These are phyloP conservation scores for Boeremia exigua DNA, from an alignment of 2,329 filamentous ascomycete genomes.

Conservation along the genomic window DNA sequence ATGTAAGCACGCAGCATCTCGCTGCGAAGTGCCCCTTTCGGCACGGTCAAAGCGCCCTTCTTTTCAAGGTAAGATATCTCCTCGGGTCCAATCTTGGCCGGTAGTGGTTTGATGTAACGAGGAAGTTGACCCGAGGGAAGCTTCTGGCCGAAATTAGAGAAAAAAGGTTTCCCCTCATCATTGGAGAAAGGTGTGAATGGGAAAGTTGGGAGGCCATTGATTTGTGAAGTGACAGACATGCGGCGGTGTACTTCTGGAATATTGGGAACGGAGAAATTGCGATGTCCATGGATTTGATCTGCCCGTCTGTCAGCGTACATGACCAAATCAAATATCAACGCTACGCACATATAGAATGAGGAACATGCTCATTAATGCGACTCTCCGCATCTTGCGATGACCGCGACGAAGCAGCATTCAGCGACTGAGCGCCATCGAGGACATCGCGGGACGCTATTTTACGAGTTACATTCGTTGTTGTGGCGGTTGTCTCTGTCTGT, in stretches of 20 bases:
- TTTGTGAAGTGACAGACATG: constrained; percentile 50
- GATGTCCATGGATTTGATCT: constrained; percentile 58
- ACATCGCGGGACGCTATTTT: constrained; percentile 49
- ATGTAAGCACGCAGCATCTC: constrained; percentile 82
- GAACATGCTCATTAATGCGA: constrained; percentile 64
- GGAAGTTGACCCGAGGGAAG: constrained; percentile 57
- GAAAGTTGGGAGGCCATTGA: constrained; percentile 41
- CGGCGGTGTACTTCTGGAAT: constrained; percentile 54
- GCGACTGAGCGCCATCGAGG: constrained; percentile 42
- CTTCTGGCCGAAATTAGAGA: constrained; percentile 58
- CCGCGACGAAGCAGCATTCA: constrained; percentile 38
- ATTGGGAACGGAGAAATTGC: constrained; percentile 44
- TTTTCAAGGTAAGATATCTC: constrained; percentile 82
- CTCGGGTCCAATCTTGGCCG: constrained; percentile 75
- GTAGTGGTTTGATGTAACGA: constrained; percentile 80
- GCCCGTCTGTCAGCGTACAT: constrained; percentile 10
- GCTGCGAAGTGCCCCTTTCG: constrained; percentile 72
- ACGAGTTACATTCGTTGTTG: constrained; percentile 37
- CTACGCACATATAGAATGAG: constrained; percentile 67
- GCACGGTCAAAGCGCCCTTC: constrained; percentile 84
- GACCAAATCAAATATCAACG: not conserved
- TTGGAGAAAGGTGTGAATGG: constrained; percentile 46
- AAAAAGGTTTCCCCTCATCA: constrained; percentile 42
- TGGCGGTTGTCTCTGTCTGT: constrained; percentile 25
- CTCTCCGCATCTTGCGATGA: constrained; percentile 55